Evolutionary conservation across 106 monocot genomes (phyloP).

Genomic region (Acorus gramineus): DNA sequence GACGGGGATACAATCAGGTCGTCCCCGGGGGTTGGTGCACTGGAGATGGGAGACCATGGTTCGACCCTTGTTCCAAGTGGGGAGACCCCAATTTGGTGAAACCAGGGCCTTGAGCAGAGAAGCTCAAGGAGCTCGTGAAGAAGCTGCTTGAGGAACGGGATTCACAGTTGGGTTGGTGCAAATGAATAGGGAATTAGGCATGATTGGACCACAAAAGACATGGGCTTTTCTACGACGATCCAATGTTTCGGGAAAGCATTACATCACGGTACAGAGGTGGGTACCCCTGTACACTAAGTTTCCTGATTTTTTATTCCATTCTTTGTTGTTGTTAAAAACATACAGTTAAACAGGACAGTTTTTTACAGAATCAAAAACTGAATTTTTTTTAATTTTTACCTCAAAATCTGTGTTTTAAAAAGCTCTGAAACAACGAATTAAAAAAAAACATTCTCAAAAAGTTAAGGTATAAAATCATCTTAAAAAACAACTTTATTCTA

Average conservation of each 20-base stretch:
- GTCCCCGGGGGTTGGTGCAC: slow-evolving; percentile 46
- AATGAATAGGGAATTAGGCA: slow-evolving; percentile 1
- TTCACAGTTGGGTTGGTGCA: slow-evolving; percentile 16
- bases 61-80: slow-evolving; percentile 27
- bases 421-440: too few species aligned
- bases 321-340: too few species aligned
- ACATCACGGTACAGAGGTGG: too few species aligned
- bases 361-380: too few species aligned
- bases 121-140: slow-evolving; percentile 16
- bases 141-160: slow-evolving; percentile 22
- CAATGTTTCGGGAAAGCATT: background rate
- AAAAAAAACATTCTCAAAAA: too few species aligned
- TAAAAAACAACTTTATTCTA: too few species aligned
- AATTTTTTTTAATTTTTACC: too few species aligned
- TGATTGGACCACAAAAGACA: background rate
- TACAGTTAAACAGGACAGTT: too few species aligned
- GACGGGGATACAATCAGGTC: slow-evolving; percentile 8
- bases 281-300: too few species aligned
- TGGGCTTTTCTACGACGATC: slow-evolving; percentile 9
- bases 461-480: too few species aligned
- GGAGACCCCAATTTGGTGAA: slow-evolving; percentile 15
- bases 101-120: slow-evolving; percentile 21
- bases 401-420: too few species aligned
- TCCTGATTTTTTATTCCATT: too few species aligned
- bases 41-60: slow-evolving; percentile 14